Evolutionary conservation across 352 stramenopile species (phyloP), one percentile per base, ranked within the genome.

Genomic region (Phytophthora europaea): DNA sequence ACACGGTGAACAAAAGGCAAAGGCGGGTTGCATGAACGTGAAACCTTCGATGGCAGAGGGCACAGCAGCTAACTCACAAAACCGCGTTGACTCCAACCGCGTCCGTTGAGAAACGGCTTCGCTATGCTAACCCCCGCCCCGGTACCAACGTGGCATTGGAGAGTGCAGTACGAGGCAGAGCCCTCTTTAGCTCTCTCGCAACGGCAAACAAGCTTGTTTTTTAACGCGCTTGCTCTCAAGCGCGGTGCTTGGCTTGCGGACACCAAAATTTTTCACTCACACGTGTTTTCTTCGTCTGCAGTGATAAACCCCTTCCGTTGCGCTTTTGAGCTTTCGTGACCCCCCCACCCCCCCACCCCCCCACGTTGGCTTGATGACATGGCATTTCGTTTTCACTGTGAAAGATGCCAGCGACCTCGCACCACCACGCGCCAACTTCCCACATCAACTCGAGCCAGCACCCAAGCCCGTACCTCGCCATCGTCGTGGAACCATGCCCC

Each of bases 401-500:
- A 47, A 75, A 75, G 57, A 61, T 70, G 45, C 67, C 55, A 43
- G 2, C 54, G 45, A 36, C 45, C 18, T 54, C 23, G 23, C 20
- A 52, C 28, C 23, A 62, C 28, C 34, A 67, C 62, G 28, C 28
- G 13, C 22, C 57, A 33, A 38, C 59, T 20, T 54, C 67, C 36
- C 69, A 70, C 18, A 58, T 40, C 22, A 75, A 75, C 47, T 53
- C 53, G n/a, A 51, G 2, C 22, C 67, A 54, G 4, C 13, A 47
- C 43, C 4, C 43, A 26, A 56, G 22, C 34, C 54, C 33, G 20
- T 75, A 75, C 23, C 61, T 70, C 43, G 57, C 61, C n/a, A 75
- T 75, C 31, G 53, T n/a, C 36, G 61, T 75, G 12, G 61, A 70
- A 31, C 67, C 61, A 28, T 75, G 61, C 43, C 53, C 60, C 28